These are phyloP conservation scores for Pichia sp. DNA, from an alignment of 1,139 yeast species.

Conservation along the genomic window DNA sequence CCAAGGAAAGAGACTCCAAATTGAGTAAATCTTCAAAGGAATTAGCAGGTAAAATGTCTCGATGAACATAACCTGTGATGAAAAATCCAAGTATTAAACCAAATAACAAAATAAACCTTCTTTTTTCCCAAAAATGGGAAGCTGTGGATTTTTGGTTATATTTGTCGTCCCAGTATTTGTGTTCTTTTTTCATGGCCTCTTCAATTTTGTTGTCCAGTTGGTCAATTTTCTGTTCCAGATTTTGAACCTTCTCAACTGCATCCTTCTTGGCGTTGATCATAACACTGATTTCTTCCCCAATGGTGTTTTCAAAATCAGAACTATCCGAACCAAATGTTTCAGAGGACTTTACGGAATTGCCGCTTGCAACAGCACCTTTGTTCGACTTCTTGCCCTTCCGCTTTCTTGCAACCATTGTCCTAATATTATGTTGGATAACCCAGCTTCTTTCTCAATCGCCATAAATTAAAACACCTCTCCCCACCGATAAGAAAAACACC, in stretches of 20 bases:
- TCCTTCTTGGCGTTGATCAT: conserved; percentile 6
- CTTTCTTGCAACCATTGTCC: too few relatives aligned
- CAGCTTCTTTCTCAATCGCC: too few relatives aligned
- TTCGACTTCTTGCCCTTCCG: too few relatives aligned
- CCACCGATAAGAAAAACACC: too few relatives aligned
- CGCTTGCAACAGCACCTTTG: too few relatives aligned
- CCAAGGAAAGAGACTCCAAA: conserved; percentile 35
- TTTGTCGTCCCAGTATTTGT: not conserved
- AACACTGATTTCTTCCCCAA: too few relatives aligned
- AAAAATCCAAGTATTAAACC: conserved; percentile 66
- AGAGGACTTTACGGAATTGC: too few relatives aligned
- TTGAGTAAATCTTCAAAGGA: conserved; percentile 43
- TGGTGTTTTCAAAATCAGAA: too few relatives aligned
- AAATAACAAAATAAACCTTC: conserved; percentile 40
- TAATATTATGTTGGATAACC: too few relatives aligned
- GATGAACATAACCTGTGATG: conserved; percentile 55
- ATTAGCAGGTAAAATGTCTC: conserved; percentile 18
- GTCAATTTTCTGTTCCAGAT: conserved; percentile 6
- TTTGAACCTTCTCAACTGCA: conserved; percentile 4
- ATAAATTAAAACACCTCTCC: too few relatives aligned
- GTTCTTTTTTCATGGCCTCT: not conserved
- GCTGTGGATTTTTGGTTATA: conserved; percentile 6
- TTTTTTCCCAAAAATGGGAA: conserved; percentile 29
- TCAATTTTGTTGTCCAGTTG: conserved; percentile 5
- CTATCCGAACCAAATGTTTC: too few relatives aligned